Evolutionary conservation across 169 alveolate genomes (phyloP).

Genomic region (Neospora caninum): DNA sequence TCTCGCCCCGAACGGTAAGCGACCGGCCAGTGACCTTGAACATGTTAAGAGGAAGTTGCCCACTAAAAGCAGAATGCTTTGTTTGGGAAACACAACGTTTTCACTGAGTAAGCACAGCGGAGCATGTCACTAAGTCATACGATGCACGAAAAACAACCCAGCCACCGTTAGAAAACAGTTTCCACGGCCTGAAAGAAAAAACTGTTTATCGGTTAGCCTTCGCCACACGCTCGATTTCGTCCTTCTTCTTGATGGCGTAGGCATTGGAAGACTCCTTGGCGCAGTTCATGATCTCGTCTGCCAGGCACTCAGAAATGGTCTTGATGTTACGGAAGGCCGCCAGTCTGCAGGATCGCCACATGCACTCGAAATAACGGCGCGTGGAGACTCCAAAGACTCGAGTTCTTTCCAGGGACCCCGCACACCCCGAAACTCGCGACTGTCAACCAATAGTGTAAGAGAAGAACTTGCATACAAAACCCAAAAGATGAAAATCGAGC

Average conservation of each 20-base stretch:
- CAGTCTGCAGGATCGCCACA: slow-evolving; percentile 68
- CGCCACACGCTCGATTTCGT: slow-evolving; percentile 99
- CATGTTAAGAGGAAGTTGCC: neutral
- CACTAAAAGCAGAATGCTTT: neutral
- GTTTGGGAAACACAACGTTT: neutral
- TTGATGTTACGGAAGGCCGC: slow-evolving; percentile 98
- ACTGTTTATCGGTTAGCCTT: slow-evolving; percentile 96
- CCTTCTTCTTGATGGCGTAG: slow-evolving; percentile 99
- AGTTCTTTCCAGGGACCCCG: no score
- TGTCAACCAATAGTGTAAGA: no score
- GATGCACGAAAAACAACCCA: neutral
- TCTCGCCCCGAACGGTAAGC: no score
- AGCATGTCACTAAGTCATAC: neutral
- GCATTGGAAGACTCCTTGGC: slow-evolving; percentile 97
- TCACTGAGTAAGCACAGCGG: neutral
- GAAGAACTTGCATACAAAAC: no score
- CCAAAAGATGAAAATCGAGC: no score
- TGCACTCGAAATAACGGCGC: no score
- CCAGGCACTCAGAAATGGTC: slow-evolving; percentile 98
- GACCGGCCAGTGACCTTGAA: no score
- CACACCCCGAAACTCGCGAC: no score
- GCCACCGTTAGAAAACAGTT: neutral
- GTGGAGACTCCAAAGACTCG: neutral
- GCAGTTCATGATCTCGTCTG: slow-evolving; percentile 99
- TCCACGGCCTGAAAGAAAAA: neutral